phyloP scores from a whole-genome alignment of 2,329 filamentous ascomycete genomes.

The Thelonectria discophora region DNA sequence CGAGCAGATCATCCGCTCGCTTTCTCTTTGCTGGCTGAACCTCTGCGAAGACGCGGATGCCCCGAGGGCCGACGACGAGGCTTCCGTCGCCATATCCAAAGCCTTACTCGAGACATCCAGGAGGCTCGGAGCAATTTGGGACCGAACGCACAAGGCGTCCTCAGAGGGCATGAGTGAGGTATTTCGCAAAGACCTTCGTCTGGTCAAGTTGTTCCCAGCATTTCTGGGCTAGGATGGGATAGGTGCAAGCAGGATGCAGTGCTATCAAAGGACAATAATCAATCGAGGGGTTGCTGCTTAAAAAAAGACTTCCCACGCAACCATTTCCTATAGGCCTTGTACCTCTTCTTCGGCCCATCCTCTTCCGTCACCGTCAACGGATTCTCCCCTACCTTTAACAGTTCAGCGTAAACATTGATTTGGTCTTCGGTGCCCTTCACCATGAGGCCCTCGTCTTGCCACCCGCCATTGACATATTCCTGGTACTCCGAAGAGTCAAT shows the following conservation, averaged over 20 bases:
- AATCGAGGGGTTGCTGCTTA: constrained; percentile 80
- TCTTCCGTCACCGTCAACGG: constrained; percentile 88
- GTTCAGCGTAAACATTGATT: constrained; percentile 73
- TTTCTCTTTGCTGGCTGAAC: constrained; percentile 71
- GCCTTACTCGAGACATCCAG: constrained; percentile 33
- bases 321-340: constrained; percentile 97
- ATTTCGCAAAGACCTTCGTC: constrained; percentile 39
- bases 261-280: constrained; percentile 32
- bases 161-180: constrained; percentile 30
- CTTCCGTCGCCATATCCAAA: constrained; percentile 20
- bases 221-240: constrained; percentile 2
- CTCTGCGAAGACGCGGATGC: constrained; percentile 54
- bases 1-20: constrained; percentile 69
- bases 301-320: constrained; percentile 93
- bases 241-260: not conserved
- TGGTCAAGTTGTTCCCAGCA: constrained; percentile 44
- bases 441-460: constrained; percentile 67
- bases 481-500: constrained; percentile 74
- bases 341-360: constrained; percentile 89
- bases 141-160: constrained; percentile 18
- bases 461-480: constrained; percentile 78
- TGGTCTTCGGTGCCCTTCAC: constrained; percentile 59
- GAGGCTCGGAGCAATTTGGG: constrained; percentile 40
- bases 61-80: not conserved
- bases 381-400: constrained; percentile 80